phyloP scores from a whole-genome alignment of 345 rosid species.

The Turnera subulata region DNA sequence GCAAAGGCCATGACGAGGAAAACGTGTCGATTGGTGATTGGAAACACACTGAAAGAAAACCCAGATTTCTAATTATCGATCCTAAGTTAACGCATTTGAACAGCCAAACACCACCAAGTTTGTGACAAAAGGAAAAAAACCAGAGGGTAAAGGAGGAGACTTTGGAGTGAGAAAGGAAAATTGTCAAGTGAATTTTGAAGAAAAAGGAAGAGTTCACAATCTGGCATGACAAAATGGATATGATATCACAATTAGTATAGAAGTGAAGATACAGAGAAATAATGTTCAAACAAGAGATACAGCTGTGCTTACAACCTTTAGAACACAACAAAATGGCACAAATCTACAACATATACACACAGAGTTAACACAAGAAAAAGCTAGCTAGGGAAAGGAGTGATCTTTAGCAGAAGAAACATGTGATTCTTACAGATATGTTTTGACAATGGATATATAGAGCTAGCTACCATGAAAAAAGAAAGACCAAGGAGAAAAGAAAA shows the following conservation, averaged over 20 bases:
- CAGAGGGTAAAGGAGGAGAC: not conserved
- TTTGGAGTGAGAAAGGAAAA: not conserved
- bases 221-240: not conserved
- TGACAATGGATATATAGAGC: too few relatives aligned
- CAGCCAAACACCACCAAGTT: conserved; percentile 9
- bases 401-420: too few relatives aligned
- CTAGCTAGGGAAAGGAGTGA: not conserved
- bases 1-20: not conserved
- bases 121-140: conserved; percentile 3
- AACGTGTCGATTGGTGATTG: conserved; percentile 25
- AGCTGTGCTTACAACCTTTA: too few relatives aligned
- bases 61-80: conserved; percentile 1
- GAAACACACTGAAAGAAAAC: conserved; percentile 3
- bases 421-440: too few relatives aligned
- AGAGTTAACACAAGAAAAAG: not conserved
- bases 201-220: not conserved
- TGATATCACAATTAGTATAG: not conserved
- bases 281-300: not conserved
- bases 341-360: not conserved
- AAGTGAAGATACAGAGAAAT: not conserved
- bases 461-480: too few relatives aligned
- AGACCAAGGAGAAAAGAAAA: not conserved
- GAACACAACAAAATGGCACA: not conserved
- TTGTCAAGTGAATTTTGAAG: not conserved
- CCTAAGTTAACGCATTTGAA: not conserved